Conservation (phyloP, 108 stramenopile genomes). For the Pelagomonas calceolata region DNA sequence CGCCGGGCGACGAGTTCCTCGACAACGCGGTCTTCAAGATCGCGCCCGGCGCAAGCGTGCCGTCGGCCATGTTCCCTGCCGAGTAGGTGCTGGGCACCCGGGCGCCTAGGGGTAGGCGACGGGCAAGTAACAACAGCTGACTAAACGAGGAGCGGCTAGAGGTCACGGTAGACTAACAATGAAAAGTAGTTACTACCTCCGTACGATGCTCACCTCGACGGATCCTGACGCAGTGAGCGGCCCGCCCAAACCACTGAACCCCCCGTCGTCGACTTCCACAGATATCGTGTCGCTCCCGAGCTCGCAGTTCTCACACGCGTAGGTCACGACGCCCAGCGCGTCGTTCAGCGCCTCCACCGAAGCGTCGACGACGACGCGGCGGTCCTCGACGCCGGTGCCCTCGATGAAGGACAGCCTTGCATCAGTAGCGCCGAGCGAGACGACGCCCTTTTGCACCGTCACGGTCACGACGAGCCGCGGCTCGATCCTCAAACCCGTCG, state of each 20-base stretch:
- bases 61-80: no score
- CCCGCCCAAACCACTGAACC: background rate
- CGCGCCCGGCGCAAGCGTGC: no score
- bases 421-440: conserved; percentile 10
- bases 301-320: background rate
- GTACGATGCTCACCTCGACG: background rate
- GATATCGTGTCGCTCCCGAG: background rate
- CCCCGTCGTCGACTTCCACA: background rate
- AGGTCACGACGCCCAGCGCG: conserved; percentile 6
- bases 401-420: conserved; percentile 14
- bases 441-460: background rate
- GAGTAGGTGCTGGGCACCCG: no score
- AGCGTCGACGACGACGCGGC: conserved; percentile 3
- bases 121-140: no score
- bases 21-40: no score
- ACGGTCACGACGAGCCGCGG: background rate
- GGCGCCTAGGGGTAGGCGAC: no score
- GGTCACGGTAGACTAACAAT: no score
- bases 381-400: conserved; percentile 15
- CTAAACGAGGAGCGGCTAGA: no score
- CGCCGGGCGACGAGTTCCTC: no score
- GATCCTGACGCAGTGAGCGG: background rate
- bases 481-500: background rate
- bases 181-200: no score
- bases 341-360: conserved; percentile 15